A percentile compares a stretch with the other conserved stretches of the same genome.
Evolutionary conservation across 164 flowering plant genomes (phyloP).

Genomic region (Umbilicus rupestris): DNA sequence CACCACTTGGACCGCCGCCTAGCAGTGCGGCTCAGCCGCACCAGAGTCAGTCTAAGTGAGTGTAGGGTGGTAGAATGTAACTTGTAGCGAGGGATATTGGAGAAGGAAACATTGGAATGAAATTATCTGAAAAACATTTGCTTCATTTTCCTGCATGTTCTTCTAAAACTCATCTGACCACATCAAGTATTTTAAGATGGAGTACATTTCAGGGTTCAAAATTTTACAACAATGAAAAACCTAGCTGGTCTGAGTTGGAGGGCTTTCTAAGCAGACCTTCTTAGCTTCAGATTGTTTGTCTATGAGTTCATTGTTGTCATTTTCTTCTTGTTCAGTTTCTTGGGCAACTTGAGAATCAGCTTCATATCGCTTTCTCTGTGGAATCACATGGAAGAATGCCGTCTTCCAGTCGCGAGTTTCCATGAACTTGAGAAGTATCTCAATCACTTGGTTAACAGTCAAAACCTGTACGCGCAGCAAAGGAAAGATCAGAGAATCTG

Average conservation of each 20-base stretch:
- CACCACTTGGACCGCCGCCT: neutral
- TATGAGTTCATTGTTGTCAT: slow-evolving; percentile 14
- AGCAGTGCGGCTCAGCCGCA: neutral
- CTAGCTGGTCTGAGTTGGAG: neutral
- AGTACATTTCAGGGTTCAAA: neutral
- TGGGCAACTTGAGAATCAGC: slow-evolving; percentile 22
- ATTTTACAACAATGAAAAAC: neutral
- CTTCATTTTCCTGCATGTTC: neutral
- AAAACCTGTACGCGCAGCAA: slow-evolving; percentile 47
- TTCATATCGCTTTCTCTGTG: slow-evolving; percentile 71
- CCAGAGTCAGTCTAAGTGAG: neutral
- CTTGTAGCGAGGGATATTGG: neutral
- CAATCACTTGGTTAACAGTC: slow-evolving; percentile 92
- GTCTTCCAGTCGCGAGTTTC: slow-evolving; percentile 89
- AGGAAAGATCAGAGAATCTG: neutral
- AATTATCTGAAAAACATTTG: neutral
- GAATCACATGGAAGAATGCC: slow-evolving; percentile 85
- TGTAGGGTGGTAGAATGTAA: neutral
- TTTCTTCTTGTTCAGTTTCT: slow-evolving; percentile 16
- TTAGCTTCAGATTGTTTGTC: slow-evolving; percentile 9
- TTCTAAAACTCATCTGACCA: too few relatives aligned
- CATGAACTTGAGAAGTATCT: slow-evolving; percentile 71
- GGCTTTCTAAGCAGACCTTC: neutral
- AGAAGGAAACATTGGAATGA: neutral
- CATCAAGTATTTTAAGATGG: too few relatives aligned